These are phyloP conservation scores for Auxenochlorella protothecoides DNA, from an alignment of 139 green algal species.

Conservation along the genomic window DNA sequence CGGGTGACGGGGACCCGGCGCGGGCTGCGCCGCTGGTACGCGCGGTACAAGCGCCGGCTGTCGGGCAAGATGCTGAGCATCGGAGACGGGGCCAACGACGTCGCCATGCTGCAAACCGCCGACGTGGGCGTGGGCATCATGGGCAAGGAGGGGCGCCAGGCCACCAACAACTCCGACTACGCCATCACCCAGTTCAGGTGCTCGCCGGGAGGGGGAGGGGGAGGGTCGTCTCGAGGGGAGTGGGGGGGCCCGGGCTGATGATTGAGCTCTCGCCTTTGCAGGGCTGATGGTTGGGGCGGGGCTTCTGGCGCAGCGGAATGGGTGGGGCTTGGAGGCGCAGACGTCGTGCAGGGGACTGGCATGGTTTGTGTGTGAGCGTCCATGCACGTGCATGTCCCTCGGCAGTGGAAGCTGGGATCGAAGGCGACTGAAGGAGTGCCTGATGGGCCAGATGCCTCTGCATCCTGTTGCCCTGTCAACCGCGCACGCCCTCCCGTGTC, in stretches of 20 bases:
- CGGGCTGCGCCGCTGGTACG: slow-evolving; percentile 22
- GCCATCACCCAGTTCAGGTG: slow-evolving; percentile 83
- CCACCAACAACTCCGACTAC: slow-evolving; percentile 86
- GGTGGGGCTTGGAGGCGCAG: no score
- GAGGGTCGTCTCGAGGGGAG: no score
- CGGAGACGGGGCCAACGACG: slow-evolving; percentile 96
- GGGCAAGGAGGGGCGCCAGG: slow-evolving; percentile 85
- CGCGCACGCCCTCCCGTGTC: not conserved
- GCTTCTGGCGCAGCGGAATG: no score
- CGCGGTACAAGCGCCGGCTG: slow-evolving; percentile 11
- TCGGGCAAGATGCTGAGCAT: slow-evolving; percentile 82
- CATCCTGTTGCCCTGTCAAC: not conserved
- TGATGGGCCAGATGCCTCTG: not conserved
- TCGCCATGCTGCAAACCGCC: slow-evolving; percentile 89
- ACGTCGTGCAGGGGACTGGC: no score
- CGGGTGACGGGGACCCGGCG: slow-evolving; percentile 16
- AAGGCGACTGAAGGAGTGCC: no score
- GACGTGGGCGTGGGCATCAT: slow-evolving; percentile 94
- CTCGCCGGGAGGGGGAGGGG: no score
- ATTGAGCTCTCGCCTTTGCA: no score
- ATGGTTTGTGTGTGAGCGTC: no score
- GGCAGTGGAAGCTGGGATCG: no score
- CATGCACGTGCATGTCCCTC: no score
- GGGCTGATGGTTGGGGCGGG: no score
- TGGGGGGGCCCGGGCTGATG: no score